Evolutionary conservation across 345 rosid genomes (phyloP).

Genomic region (Cardiospermum halicacabum): DNA sequence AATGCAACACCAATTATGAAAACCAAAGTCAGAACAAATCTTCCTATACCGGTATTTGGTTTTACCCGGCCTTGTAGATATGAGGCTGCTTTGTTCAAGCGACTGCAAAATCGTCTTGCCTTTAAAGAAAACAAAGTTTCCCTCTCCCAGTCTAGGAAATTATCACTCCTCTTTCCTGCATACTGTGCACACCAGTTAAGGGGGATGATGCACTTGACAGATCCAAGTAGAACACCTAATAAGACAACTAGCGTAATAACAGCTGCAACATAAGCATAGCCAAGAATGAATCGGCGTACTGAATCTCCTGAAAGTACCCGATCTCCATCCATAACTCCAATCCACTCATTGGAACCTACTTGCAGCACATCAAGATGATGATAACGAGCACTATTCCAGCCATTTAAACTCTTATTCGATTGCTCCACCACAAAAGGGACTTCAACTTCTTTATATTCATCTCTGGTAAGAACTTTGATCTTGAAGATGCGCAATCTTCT

Average conservation of each 20-base stretch:
- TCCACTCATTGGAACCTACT: slow-evolving; percentile 73
- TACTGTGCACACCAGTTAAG: slow-evolving; percentile 73
- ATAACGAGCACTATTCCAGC: slow-evolving; percentile 82
- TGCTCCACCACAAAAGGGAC: slow-evolving; percentile 50
- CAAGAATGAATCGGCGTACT: slow-evolving; percentile 49
- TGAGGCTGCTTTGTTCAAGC: slow-evolving; percentile 60
- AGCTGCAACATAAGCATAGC: slow-evolving; percentile 63
- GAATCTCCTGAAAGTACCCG: slow-evolving; percentile 75
- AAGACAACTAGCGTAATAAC: slow-evolving; percentile 44
- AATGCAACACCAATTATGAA: slow-evolving; percentile 47
- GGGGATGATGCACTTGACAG: slow-evolving; percentile 78
- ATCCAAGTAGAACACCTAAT: slow-evolving; percentile 62
- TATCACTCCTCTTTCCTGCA: slow-evolving; percentile 54
- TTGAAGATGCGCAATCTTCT: slow-evolving; percentile 55
- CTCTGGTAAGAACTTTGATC: slow-evolving; percentile 56
- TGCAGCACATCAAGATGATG: slow-evolving; percentile 85
- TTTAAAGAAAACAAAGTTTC: slow-evolving; percentile 48
- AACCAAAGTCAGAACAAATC: slow-evolving; percentile 36
- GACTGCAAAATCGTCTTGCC: slow-evolving; percentile 60
- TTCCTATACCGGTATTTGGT: slow-evolving; percentile 48
- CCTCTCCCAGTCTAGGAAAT: slow-evolving; percentile 45
- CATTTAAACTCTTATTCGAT: slow-evolving; percentile 55
- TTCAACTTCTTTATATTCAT: slow-evolving; percentile 72
- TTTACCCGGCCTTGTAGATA: slow-evolving; percentile 59
- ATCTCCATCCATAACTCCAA: slow-evolving; percentile 87